phyloP scores from a whole-genome alignment of 768 basidiomycete species.

The Mrakia gelida region DNA sequence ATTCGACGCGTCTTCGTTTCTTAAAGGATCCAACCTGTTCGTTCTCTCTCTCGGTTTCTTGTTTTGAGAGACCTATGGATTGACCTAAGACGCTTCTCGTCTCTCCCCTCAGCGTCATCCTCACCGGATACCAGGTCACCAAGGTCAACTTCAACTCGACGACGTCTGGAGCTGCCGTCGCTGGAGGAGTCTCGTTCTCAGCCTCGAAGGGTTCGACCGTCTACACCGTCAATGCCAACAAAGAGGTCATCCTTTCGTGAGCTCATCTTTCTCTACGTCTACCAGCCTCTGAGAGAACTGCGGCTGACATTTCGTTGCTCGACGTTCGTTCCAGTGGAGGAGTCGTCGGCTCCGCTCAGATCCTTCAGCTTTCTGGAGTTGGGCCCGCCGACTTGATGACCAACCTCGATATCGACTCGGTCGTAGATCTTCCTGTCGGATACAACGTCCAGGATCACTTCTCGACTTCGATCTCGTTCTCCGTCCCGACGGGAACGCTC shows the following conservation, averaged over 20 bases:
- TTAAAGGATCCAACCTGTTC: conserved; percentile 55
- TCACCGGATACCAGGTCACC: conserved; percentile 60
- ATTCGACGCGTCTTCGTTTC: conserved; percentile 45
- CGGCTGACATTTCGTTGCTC: too few species aligned
- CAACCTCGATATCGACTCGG: conserved; percentile 48
- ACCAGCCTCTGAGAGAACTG: neutral
- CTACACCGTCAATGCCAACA: conserved; percentile 54
- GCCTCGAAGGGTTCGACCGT: conserved; percentile 36
- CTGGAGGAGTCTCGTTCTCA: conserved; percentile 53
- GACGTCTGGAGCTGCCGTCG: conserved; percentile 45
- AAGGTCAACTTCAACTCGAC: conserved; percentile 46
- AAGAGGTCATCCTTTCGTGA: conserved; percentile 55
- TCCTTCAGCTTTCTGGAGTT: conserved; percentile 58
- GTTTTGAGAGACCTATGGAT: too few species aligned
- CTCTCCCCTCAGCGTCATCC: conserved; percentile 47
- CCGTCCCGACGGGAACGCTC: neutral
- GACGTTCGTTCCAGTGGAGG: conserved; percentile 43
- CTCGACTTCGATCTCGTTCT: conserved; percentile 14
- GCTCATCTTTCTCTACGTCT: conserved; percentile 17
- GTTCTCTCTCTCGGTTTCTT: neutral
- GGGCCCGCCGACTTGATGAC: conserved; percentile 56
- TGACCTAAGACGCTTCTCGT: neutral
- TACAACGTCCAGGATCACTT: conserved; percentile 51
- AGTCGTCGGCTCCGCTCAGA: conserved; percentile 54
- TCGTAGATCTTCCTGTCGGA: conserved; percentile 58